Evolutionary conservation across 306 rosid species (phyloP).

Genomic region (Ammopiptanthus mongolicus): DNA sequence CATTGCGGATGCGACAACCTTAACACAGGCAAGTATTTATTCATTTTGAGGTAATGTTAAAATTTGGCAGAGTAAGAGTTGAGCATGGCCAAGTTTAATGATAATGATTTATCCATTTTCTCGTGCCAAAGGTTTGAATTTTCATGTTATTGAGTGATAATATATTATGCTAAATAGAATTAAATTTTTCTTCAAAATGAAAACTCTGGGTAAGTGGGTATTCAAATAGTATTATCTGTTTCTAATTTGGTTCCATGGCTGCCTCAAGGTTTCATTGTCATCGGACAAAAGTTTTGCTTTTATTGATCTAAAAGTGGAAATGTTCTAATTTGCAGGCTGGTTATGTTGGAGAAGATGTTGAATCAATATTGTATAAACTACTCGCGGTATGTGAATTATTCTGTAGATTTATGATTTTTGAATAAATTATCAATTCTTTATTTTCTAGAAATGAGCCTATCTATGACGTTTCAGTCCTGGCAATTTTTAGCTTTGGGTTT

Average conservation of each 20-base stretch:
- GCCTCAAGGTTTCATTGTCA: background rate
- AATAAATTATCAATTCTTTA: background rate
- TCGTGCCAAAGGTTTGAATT: background rate
- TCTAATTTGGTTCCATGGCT: background rate
- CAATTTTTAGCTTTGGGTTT: background rate
- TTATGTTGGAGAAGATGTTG: conserved; percentile 92
- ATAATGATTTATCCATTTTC: background rate
- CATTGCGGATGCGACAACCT: conserved; percentile 85
- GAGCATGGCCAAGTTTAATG: background rate
- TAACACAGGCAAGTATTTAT: conserved; percentile 65
- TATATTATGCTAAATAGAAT: background rate
- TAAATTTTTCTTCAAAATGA: background rate
- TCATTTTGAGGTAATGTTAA: background rate
- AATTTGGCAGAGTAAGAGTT: background rate
- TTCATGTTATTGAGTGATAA: background rate
- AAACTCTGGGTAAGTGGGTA: background rate
- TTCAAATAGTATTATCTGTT: background rate
- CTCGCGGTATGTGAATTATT: conserved; percentile 56
- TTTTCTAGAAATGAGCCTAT: background rate
- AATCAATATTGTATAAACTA: conserved; percentile 75
- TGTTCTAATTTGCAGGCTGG: conserved; percentile 68
- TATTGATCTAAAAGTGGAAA: conserved; percentile 27
- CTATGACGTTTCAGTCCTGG: background rate
- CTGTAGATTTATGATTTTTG: background rate
- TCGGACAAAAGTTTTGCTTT: background rate